Percentiles rank a stretch among this genome's conserved stretches.
phyloP scores from a whole-genome alignment of 345 rosid species.

The Atalantia buxifolia region DNA sequence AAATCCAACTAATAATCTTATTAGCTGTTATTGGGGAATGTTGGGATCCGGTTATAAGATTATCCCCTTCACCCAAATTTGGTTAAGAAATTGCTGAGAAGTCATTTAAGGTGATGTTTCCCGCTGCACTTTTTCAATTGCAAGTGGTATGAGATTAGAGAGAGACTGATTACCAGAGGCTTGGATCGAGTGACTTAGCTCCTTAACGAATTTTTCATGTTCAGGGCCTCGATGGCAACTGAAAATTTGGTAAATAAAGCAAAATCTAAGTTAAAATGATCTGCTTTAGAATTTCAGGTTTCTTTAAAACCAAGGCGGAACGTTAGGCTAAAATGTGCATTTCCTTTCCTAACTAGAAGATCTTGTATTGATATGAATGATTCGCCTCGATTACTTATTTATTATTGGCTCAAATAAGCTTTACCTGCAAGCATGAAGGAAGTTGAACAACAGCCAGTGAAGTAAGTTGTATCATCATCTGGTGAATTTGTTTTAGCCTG shows the following conservation, averaged over 20 bases:
- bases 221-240: background rate
- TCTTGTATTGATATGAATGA: background rate
- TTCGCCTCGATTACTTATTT: background rate
- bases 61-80: too few species aligned
- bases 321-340: background rate
- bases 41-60: too few species aligned
- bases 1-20: background rate
- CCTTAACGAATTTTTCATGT: background rate
- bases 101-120: background rate
- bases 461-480: constrained; percentile 18
- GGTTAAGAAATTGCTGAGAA: background rate
- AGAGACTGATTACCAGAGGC: background rate
- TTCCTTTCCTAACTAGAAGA: background rate
- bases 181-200: background rate
- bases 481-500: constrained; percentile 22
- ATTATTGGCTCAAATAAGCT: too few species aligned
- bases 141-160: constrained; percentile 3
- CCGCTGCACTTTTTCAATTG: constrained; percentile 2
- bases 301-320: too few species aligned
- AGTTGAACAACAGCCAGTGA: constrained; percentile 29
- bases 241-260: background rate
- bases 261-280: too few species aligned
- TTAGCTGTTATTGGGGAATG: too few species aligned
- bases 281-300: too few species aligned
- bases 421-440: constrained; percentile 13